Evolutionary conservation across 148 eudicot genomes (phyloP), one percentile per base, ranked within the genome.

Genomic region (Nyssa sinensis): DNA sequence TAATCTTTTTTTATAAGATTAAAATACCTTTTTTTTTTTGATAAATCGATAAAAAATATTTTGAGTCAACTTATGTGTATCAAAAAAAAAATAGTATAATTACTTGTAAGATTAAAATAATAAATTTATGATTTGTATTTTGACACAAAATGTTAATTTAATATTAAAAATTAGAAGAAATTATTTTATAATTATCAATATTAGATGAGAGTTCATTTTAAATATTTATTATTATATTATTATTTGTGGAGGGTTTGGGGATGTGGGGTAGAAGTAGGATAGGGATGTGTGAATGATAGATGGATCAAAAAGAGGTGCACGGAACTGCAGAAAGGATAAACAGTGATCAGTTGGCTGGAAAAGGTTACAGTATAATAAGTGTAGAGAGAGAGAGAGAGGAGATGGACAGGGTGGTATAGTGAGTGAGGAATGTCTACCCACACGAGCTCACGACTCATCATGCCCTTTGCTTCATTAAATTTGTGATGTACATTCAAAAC

Each of bases 371-470:
- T 49, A 64, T n/a, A 3, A 19, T 7, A 57, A 1, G 8, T 8
- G 4, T 34, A 11, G 30, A 59, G 75, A 65, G 66, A 66, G 75
- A 51, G 64, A 39, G 64, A 66, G 63, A 62, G 58, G 23, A 65
- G 44, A 25, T 29, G 32, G 72, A 21, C 23, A n/a, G n/a, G n/a
- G n/a, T n/a, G n/a, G n/a, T n/a, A n/a, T n/a, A n/a, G n/a, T n/a
- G n/a, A n/a, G n/a, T n/a, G n/a, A 74, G 75, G 80, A 76, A 73
- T 83, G 80, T 69, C 72, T 60, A 79, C 71, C 75, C 78, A 79
- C 83, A 74, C 75, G 75, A 69, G 79, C 80, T 61, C 67, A 78
- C 62, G 78, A 32, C 32, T 47, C 34, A 58, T 29, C 21, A n/a
- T n/a, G n/a, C n/a, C n/a, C n/a, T n/a, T n/a, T 64, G 60, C 44